A percentile compares a stretch with the other conserved stretches of the same genome.
phyloP scores from a whole-genome alignment of 345 rosid genomes.

The Eucalyptus microcorys region DNA sequence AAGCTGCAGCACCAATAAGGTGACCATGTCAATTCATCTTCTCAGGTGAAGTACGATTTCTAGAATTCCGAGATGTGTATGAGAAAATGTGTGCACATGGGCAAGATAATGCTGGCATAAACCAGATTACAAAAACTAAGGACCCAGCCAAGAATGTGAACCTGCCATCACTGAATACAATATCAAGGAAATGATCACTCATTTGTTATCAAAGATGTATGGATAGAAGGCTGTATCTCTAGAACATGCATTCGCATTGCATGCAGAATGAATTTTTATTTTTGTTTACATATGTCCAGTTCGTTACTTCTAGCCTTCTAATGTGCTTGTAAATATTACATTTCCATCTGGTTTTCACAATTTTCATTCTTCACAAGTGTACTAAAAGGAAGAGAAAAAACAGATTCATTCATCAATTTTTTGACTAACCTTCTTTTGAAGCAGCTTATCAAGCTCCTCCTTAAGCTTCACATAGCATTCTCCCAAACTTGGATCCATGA shows the following conservation, averaged over 20 bases:
- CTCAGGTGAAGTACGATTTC: background rate
- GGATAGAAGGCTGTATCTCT: background rate
- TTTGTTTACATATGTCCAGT: background rate
- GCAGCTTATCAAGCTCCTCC: constrained; percentile 72
- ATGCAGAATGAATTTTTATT: background rate
- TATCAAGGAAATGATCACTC: background rate
- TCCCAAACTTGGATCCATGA: constrained; percentile 87
- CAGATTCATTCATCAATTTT: background rate
- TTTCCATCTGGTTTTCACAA: background rate
- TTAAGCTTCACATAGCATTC: constrained; percentile 75
- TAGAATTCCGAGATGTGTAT: background rate
- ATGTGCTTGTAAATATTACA: background rate
- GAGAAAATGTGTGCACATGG: background rate
- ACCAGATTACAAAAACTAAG: background rate
- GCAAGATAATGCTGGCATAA: background rate
- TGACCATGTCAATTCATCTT: background rate
- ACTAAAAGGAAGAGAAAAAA: background rate
- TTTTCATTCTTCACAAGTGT: background rate
- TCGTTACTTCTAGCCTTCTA: background rate
- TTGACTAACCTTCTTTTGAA: constrained; percentile 52
- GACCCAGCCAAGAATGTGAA: background rate
- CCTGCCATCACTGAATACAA: background rate
- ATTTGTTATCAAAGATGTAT: background rate
- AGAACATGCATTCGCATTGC: background rate
- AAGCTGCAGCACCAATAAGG: constrained; percentile 36